phyloP scores from a whole-genome alignment of 2,329 filamentous ascomycete species.

The Thelonectria discophora region DNA sequence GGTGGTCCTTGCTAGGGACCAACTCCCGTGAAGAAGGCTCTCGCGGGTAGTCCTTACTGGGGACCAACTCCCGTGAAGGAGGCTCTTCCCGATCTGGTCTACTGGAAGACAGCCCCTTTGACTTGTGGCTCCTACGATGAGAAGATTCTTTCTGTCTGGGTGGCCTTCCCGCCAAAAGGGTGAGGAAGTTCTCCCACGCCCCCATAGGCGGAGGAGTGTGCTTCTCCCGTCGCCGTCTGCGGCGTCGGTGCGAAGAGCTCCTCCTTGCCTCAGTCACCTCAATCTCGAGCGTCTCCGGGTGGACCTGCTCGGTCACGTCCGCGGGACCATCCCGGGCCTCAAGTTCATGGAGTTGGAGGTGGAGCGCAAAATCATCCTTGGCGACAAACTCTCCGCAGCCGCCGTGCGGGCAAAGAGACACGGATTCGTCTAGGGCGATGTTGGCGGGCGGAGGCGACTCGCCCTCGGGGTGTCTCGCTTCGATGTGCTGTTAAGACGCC shows the following conservation, averaged over 20 bases:
- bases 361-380: conserved; percentile 37
- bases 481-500: conserved; percentile 41
- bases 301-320: conserved; percentile 22
- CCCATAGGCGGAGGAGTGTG: conserved; percentile 30
- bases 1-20: too few relatives aligned
- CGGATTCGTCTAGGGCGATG: conserved; percentile 19
- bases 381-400: conserved; percentile 65
- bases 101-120: conserved; percentile 25
- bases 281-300: conserved; percentile 20
- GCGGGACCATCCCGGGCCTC: conserved; percentile 32
- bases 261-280: background rate
- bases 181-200: conserved; percentile 33
- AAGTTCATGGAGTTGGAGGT: conserved; percentile 41
- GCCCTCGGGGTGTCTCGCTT: conserved; percentile 40
- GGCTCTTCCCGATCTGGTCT: conserved; percentile 17
- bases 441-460: conserved; percentile 22
- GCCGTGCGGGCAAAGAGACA: conserved; percentile 44
- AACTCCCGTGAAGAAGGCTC: too few relatives aligned
- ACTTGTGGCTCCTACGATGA: conserved; percentile 37
- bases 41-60: too few relatives aligned
- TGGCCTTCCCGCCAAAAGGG: conserved; percentile 29
- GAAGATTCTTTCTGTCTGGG: conserved; percentile 25
- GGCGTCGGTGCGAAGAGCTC: background rate
- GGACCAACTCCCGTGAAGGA: background rate
- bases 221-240: conserved; percentile 29